Evolutionary conservation across 2,329 filamentous ascomycete genomes (phyloP), one percentile per base, ranked within the genome.

Genomic region (Microdochium nivale): DNA sequence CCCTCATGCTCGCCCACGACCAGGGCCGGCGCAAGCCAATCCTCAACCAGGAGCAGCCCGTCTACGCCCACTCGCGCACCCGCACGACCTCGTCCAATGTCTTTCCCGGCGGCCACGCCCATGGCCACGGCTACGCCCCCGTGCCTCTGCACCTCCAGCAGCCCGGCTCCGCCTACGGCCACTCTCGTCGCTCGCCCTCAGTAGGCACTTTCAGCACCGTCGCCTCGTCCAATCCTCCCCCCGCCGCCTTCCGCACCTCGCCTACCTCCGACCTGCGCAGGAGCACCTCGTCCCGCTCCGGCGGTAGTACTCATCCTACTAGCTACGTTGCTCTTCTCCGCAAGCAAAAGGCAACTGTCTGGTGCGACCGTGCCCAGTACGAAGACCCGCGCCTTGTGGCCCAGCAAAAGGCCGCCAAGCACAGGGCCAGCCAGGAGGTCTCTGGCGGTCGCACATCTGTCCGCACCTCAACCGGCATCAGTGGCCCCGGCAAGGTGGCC

Each of bases 311-410:
- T 16, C 79, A 80, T 55, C 72, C 86, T 1, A 78, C 78, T n/a
- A 85, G 90, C 57, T 99, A 99, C 69, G 94, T 99, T 49, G 91
- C 94, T 33, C 78, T 96, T n/a, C 86, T 99, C 72, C 84, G 94
- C 56, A 92, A 91, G 67, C 94, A 99, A 70, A 97, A 97, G 68
- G 94, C 90, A 30, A 99, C 94, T 0, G 94, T 99, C 3, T 99
- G 94, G 94, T 96, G 91, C 73, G 94, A 97, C 65, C 86, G 91
- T 51, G 81, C 92, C 10, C 94, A 99, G 67, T 84, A 88, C 55
- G 90, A 97, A 69, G 94, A 99, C 66, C 89, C 92, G 1, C 81
- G 90, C 49, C 73, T 94, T 52, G 73, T 86, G 3, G 90, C 90
- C 25, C 87, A 91, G 62, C 90, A 95, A 67, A 82, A 88, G 53